Percentiles rank a stretch among this genome's conserved stretches.
Evolutionary conservation across 2,329 filamentous ascomycete species (phyloP).

Genomic region (Claviceps sp.): DNA sequence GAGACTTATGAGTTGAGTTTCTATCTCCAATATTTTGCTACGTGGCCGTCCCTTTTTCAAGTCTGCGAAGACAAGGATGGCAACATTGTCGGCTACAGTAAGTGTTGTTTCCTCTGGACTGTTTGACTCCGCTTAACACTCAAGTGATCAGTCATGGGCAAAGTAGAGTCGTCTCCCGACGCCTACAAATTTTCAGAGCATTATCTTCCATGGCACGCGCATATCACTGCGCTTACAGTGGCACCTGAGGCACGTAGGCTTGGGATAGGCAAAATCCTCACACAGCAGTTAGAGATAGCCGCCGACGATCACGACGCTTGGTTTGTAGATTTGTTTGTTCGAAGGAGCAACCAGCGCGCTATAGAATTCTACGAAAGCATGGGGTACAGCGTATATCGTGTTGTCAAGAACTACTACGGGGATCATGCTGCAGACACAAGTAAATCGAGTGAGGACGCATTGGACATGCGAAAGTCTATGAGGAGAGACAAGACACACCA

Average conservation of each 20-base stretch:
- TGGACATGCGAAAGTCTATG: slow-evolving; percentile 91
- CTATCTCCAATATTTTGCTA: slow-evolving; percentile 90
- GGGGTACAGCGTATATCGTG: slow-evolving; percentile 82
- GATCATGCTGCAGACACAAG: slow-evolving; percentile 60
- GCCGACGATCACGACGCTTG: slow-evolving; percentile 75
- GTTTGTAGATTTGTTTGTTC: slow-evolving; percentile 93
- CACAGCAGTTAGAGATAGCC: slow-evolving; percentile 65
- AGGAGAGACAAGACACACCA: slow-evolving; percentile 63
- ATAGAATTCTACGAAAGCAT: slow-evolving; percentile 81
- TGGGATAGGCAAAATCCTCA: slow-evolving; percentile 75
- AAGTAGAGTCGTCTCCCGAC: slow-evolving; percentile 76
- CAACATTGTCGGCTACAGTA: slow-evolving; percentile 92
- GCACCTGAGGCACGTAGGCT: slow-evolving; percentile 74
- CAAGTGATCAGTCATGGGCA: slow-evolving; percentile 72
- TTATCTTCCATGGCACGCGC: slow-evolving; percentile 98
- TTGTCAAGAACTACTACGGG: slow-evolving; percentile 85
- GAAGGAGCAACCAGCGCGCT: slow-evolving; percentile 75
- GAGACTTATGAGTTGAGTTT: slow-evolving; percentile 95
- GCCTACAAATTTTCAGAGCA: slow-evolving; percentile 65
- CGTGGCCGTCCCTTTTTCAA: slow-evolving; percentile 91
- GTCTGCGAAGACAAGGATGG: slow-evolving; percentile 76
- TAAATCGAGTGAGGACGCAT: slow-evolving; percentile 66
- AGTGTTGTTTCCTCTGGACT: slow-evolving; percentile 14
- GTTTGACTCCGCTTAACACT: slow-evolving; percentile 13
- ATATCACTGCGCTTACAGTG: slow-evolving; percentile 92